Evolutionary conservation across 2,329 filamentous ascomycete species (phyloP).

Genomic region (Talaromyces sp.): DNA sequence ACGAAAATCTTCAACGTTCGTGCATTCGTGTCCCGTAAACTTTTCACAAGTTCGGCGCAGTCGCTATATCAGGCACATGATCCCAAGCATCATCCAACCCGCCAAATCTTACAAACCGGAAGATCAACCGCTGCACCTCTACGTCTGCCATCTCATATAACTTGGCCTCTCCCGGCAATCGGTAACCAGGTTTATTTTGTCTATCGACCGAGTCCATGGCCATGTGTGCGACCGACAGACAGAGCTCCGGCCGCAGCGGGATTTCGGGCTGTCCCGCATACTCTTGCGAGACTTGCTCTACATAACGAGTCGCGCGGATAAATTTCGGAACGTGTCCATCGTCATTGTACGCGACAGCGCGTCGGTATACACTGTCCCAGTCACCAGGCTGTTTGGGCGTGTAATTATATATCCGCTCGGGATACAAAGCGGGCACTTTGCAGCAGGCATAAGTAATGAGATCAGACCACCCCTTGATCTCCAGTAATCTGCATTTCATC

Average conservation of each 20-base stretch:
- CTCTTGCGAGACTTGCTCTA: background rate
- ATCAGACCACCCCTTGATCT: background rate
- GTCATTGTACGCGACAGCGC: background rate
- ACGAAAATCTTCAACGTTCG: too few relatives aligned
- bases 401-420: background rate
- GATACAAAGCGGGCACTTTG: background rate
- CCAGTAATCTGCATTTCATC: background rate
- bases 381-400: background rate
- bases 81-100: background rate
- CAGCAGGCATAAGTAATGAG: background rate
- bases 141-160: background rate
- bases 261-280: background rate
- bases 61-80: background rate
- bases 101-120: background rate
- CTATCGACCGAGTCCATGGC: background rate
- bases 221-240: background rate
- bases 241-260: background rate
- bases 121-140: background rate
- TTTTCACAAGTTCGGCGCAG: background rate
- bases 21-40: too few relatives aligned
- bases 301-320: background rate
- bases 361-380: background rate
- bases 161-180: background rate
- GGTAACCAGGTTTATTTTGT: background rate
- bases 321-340: background rate